phyloP scores from a whole-genome alignment of 139 green algal genomes.

The Tetraselmis striata region DNA sequence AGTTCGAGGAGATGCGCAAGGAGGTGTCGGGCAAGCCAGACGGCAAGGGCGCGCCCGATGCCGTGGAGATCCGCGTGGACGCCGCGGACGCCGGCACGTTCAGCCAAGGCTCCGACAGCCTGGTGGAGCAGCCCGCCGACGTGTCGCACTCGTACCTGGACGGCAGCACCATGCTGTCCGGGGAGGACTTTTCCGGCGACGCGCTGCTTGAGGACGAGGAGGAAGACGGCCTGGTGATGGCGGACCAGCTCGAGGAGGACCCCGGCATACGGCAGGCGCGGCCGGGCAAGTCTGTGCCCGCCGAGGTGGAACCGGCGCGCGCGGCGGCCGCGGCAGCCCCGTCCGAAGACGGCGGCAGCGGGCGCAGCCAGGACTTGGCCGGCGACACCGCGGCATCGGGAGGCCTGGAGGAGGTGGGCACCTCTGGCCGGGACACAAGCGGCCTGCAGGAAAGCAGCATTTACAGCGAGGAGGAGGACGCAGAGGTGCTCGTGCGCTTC shows the following conservation, averaged over 20 bases:
- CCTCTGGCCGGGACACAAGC: neutral
- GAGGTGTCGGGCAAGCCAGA: neutral
- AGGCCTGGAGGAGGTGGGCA: neutral
- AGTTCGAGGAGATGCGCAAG: neutral
- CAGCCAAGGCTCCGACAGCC: too few relatives aligned
- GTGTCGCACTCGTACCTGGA: neutral
- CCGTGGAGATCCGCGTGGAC: neutral
- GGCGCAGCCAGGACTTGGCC: too few relatives aligned
- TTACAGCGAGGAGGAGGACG: slow-evolving; percentile 2
- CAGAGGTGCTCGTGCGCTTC: slow-evolving; percentile 10
- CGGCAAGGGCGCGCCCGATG: neutral
- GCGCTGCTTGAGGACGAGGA: neutral
- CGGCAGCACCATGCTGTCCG: neutral
- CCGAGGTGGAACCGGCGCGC: too few relatives aligned
- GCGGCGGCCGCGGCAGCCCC: too few relatives aligned
- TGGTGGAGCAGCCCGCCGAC: neutral
- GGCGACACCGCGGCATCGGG: too few relatives aligned
- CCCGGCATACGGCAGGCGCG: neutral
- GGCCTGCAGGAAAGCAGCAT: neutral
- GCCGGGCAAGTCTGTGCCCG: neutral
- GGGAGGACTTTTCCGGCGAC: neutral
- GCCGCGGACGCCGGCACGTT: neutral
- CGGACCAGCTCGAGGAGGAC: neutral
- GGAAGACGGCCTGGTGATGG: neutral
- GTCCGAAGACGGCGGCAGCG: too few relatives aligned